Base-by-base conservation (phyloP, 139 green algal genomes). In the Mesotaenium endlicherianum region DNA sequence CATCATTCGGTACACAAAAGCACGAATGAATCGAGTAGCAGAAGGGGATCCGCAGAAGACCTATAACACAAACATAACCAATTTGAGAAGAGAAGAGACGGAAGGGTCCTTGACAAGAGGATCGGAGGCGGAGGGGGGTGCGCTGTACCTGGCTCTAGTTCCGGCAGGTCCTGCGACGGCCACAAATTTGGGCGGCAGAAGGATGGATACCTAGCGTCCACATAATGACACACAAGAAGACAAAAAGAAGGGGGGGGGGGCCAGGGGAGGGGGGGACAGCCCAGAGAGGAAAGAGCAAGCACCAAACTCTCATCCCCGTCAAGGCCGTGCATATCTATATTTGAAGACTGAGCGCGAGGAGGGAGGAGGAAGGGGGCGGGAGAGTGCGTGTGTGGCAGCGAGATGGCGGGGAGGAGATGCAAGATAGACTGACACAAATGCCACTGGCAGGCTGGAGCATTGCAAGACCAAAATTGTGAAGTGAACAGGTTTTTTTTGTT, bases 151-250 rank as follows among this genome's bases (percentile, higher is more conserved):
- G 79, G 68, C 44, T 76, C 42, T 0, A 89, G 82, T 42, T 89
- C 81, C 0, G 85, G 84, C 2, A 89, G 20, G 53, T 84, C 70
- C 39, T 85, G 40, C 17, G 42, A 17, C 11, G 84, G 84, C 84
- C 84, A 89, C 41, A 89, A n/a, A 60, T 89, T 89, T 14, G 84
- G 84, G 17, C 80, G 40, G 31, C 78, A 88, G 82, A 79, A 87
- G 8, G 82, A 68, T 16, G 82, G 82, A 75, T 89, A 88, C 49
- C 55, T 75, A n/a, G n/a, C n/a, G n/a, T n/a, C n/a, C n/a, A n/a
- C n/a, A n/a, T n/a, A 41, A 57, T 8, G n/a, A 77, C 78, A 64
- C 50, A 64, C 50, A 64, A 64, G 26, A 64, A 34, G 26, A 64
- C 26, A 64, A 64, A n/a, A n/a, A n/a, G n/a, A n/a, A n/a, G n/a